Percentiles rank a stretch among this genome's conserved stretches.
Conservation (phyloP, 1,284 basidiomycete species). For the Coriolopsis trogii region DNA sequence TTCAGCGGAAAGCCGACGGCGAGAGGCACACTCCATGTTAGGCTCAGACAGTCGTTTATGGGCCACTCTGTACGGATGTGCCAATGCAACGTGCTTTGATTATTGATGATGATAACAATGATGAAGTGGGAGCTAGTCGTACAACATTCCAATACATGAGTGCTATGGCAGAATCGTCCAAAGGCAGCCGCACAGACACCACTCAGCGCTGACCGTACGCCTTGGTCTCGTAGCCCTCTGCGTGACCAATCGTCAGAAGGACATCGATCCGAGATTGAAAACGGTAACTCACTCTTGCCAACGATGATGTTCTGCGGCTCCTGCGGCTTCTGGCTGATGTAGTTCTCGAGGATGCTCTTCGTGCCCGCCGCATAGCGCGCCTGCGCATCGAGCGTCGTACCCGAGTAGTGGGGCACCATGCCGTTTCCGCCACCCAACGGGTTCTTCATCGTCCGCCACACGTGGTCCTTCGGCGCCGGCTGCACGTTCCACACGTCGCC, state of each 20-base stretch:
- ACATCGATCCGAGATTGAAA: background rate
- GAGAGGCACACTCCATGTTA: no score
- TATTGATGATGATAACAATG: no score
- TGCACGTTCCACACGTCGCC: slow-evolving; percentile 82
- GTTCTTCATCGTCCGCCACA: slow-evolving; percentile 86
- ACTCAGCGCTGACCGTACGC: slow-evolving; percentile 43
- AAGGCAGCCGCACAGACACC: background rate
- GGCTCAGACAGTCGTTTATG: no score
- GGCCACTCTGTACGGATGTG: no score
- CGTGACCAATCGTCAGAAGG: slow-evolving; percentile 8
- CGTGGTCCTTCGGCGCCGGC: slow-evolving; percentile 84
- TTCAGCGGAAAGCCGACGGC: no score
- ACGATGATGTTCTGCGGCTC: slow-evolving; percentile 84
- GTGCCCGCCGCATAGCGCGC: slow-evolving; percentile 85
- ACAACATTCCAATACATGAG: no score
- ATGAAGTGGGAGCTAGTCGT: slow-evolving; percentile 9
- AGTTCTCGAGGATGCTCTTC: slow-evolving; percentile 82
- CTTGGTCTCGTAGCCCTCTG: slow-evolving; percentile 62
- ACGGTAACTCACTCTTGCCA: slow-evolving; percentile 51
- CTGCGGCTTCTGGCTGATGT: slow-evolving; percentile 70
- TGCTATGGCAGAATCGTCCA: no score
- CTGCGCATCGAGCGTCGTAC: slow-evolving; percentile 93
- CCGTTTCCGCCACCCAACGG: slow-evolving; percentile 80
- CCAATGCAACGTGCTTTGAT: no score
- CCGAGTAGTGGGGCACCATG: slow-evolving; percentile 88